Evolutionary conservation across 2,329 filamentous ascomycete genomes (phyloP).

Genomic region (Sclerotinia borealis): DNA sequence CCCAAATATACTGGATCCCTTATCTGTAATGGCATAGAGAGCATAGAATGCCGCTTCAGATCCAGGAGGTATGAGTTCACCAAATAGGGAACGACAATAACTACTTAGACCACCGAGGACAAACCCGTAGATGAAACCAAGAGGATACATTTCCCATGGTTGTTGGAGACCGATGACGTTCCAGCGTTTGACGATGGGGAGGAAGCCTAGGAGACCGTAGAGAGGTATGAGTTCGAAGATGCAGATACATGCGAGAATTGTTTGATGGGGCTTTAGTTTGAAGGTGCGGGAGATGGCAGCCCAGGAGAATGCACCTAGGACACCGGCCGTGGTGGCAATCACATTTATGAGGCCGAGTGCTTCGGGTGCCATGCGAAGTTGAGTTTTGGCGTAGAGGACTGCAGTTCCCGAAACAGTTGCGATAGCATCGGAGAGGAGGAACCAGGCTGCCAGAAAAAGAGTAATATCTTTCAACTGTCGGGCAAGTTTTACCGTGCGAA

Average conservation of each 20-base stretch:
- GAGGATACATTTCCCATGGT: slow-evolving; percentile 92
- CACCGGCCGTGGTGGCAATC: slow-evolving; percentile 76
- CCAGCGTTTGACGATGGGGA: slow-evolving; percentile 68
- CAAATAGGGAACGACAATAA: slow-evolving; percentile 87
- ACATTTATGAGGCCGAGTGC: slow-evolving; percentile 89
- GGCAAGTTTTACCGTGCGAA: slow-evolving; percentile 70
- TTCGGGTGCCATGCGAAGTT: slow-evolving; percentile 82
- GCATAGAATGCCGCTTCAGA: slow-evolving; percentile 83
- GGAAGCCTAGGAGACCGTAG: slow-evolving; percentile 82
- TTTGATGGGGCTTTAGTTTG: slow-evolving; percentile 69
- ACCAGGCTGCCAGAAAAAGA: slow-evolving; percentile 83
- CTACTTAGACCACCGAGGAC: slow-evolving; percentile 87
- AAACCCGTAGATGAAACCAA: slow-evolving; percentile 85
- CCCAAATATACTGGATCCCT: slow-evolving; percentile 88
- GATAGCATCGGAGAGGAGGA: slow-evolving; percentile 86
- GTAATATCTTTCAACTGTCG: slow-evolving; percentile 64
- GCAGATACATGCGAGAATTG: slow-evolving; percentile 79
- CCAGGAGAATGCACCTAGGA: slow-evolving; percentile 87
- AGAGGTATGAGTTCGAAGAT: slow-evolving; percentile 89
- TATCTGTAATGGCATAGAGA: slow-evolving; percentile 95
- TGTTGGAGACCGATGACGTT: slow-evolving; percentile 81
- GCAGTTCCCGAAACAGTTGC: slow-evolving; percentile 92
- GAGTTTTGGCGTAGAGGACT: slow-evolving; percentile 90
- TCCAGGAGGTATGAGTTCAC: slow-evolving; percentile 85
- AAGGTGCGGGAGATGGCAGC: slow-evolving; percentile 66